Evolutionary conservation across 2,329 filamentous ascomycete species (phyloP), one percentile per base, ranked within the genome.

Genomic region (Tolypocladium nubicola): DNA sequence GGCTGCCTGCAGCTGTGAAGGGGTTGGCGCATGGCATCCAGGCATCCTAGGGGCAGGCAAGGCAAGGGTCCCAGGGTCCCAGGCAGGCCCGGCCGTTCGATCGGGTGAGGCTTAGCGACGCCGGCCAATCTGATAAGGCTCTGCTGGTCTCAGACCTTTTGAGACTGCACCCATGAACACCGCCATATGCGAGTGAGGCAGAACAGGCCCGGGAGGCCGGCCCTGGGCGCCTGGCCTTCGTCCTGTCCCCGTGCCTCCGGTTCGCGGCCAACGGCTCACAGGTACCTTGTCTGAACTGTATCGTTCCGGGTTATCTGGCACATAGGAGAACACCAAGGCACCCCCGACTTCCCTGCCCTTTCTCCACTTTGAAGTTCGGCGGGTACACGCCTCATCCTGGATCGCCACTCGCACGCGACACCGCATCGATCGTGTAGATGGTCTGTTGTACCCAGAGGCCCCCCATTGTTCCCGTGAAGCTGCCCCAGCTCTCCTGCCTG

Each of bases 81-180:
- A 35, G 47, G 4, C 35, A 52, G 41, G 23, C 53, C 21, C 45
- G 41, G 40, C 54, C 54, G 43, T 33, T 39, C 54, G 38, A 47
- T 49, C 40, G 54, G 53, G 43, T 49, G 54, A 55, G 40, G 41
- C 45, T 56, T 56, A 35, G 21, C 19, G 45, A n/a, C 10, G 7
- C 35, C n/a, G 40, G 13, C 54, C 54, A 56, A 50, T 56, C 41
- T 52, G 16, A 40, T n/a, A 23, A 23, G 13, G 6, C 35, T n/a
- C 23, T 39, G 45, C 43, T 49, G 53, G 56, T 52, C 56, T 58
- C n/a, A 55, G 53, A 55, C 53, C 26, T 58, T 58, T 33, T 43
- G 43, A 52, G 45, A 55, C 56, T 11, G 35, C 35, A 53, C 13
- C 41, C 43, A n/a, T 49, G 35, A 39, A 30, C 10, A 38, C 30